Base-by-base conservation (phyloP, 2,329 filamentous ascomycete species). In the Paecilomyces variotii region DNA sequence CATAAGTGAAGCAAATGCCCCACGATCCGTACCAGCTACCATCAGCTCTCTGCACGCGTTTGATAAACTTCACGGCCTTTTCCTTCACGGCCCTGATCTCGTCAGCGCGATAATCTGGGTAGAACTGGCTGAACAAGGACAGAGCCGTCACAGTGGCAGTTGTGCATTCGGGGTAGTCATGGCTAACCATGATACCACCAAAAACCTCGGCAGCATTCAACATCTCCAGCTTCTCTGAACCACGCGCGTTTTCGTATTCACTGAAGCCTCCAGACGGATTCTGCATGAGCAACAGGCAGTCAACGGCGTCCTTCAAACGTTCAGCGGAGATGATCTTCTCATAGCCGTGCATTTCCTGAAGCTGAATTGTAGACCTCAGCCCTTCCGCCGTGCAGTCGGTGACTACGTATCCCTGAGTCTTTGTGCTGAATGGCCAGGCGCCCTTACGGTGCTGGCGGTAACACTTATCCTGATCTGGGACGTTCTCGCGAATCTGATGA, bases 1-100 rank as follows among this genome's bases (percentile, higher is more conserved):
- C 94, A 70, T 99, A 99, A 0, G 92, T 97, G 74, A 96, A 99
- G 77, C 94, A 99, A 67, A 99, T 95, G 56, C 90, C 94, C 94
- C 94, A 99, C 70, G 86, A 91, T 53, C 94, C 94, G 71, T 99
- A 97, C 94, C 94, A 99, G 60, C 88, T 89, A n/a, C 94, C 94
- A 65, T 97, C 91, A 0, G 81, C 73, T 1, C 84, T 80, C 74
- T 97, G 94, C 2, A 86, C 84, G 1, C 81, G 81, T 69, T 91
- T 89, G 74, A 99, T 96, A 79, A 91, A 97, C 55, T 80, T 78
- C 0, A 96, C 84, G 0, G 92, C 91, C 39, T 87, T 82, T 24
- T 79, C 77, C 64, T 94, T 87, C 67, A 94, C 91, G 0, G 70
- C 71, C 7, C 83, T 79, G 64, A 99, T 93, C 60, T 97, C 93